Conservation (phyloP, 305 asterid species). For the Caryopteris hybrid region DNA sequence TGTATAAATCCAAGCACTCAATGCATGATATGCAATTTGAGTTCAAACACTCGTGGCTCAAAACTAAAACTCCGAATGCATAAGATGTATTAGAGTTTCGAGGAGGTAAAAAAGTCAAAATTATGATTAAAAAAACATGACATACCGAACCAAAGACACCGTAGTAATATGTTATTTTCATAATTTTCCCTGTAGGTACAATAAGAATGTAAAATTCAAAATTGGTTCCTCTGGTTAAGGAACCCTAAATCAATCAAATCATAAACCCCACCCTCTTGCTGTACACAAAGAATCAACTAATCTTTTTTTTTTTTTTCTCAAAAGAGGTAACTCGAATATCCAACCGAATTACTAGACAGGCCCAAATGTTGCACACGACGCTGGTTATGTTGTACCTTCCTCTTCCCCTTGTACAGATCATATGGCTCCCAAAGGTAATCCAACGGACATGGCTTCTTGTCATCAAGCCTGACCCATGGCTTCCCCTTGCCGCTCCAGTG, state of each 20-base stretch:
- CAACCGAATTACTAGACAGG: constrained; percentile 23
- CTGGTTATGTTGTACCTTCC: constrained; percentile 23
- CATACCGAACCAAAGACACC: neutral
- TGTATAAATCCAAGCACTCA: too few relatives aligned
- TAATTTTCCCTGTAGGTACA: constrained; percentile 7
- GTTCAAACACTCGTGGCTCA: too few relatives aligned
- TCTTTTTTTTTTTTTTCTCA: neutral
- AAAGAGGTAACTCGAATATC: constrained; percentile 38
- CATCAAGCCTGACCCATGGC: constrained; percentile 84
- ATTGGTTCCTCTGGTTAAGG: neutral
- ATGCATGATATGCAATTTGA: too few relatives aligned
- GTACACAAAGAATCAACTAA: constrained; percentile 29
- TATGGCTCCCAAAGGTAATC: constrained; percentile 77
- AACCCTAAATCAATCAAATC: neutral
- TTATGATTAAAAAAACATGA: too few relatives aligned
- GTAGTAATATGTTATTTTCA: neutral
- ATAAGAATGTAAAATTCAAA: constrained; percentile 17
- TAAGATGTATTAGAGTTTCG: too few relatives aligned
- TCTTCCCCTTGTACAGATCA: constrained; percentile 46
- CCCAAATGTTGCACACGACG: constrained; percentile 19
- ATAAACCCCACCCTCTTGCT: neutral
- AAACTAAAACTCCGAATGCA: too few relatives aligned
- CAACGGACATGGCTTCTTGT: constrained; percentile 66
- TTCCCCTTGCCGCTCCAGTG: constrained; percentile 92
- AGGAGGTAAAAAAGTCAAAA: too few relatives aligned